Evolutionary conservation across 2,329 filamentous ascomycete genomes (phyloP).

Genomic region (Colletotrichum neosansevieriae): DNA sequence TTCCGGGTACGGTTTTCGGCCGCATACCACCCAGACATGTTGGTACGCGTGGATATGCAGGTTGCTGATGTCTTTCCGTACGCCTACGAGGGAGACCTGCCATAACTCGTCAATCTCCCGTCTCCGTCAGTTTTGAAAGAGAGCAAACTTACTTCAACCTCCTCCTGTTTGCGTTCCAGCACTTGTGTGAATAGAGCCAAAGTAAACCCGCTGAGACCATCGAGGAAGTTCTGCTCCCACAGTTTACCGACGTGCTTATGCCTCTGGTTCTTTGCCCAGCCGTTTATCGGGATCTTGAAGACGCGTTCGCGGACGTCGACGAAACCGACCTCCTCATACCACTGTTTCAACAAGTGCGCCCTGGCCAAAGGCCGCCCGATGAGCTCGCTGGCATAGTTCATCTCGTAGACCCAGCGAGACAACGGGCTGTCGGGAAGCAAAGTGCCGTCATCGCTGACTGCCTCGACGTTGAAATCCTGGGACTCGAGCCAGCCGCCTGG

Average conservation of each 20-base stretch:
- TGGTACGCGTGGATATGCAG: constrained; percentile 61
- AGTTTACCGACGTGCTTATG: constrained; percentile 58
- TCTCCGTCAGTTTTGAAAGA: neutral
- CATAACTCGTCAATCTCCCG: constrained; percentile 35
- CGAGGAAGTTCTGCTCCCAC: constrained; percentile 58
- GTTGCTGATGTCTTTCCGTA: constrained; percentile 61
- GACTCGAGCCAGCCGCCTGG: constrained; percentile 69
- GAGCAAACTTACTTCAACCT: constrained; percentile 59
- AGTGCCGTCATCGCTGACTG: constrained; percentile 60
- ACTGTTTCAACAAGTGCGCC: constrained; percentile 49
- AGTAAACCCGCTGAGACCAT: constrained; percentile 60
- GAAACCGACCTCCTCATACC: constrained; percentile 64
- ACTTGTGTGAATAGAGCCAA: constrained; percentile 56
- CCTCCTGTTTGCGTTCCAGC: constrained; percentile 54
- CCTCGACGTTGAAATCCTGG: constrained; percentile 58
- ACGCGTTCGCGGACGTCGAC: constrained; percentile 64
- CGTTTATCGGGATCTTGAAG: constrained; percentile 66
- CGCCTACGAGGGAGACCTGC: constrained; percentile 62
- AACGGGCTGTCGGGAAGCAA: constrained; percentile 54
- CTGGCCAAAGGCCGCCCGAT: constrained; percentile 54
- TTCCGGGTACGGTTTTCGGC: constrained; percentile 59
- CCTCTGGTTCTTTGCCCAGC: constrained; percentile 62
- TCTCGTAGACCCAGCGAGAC: constrained; percentile 54
- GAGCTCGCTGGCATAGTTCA: constrained; percentile 52
- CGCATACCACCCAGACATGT: constrained; percentile 63